These are phyloP conservation scores for Dictyostelium firmibasis DNA, from an alignment of 78 protist species.

Conservation along the genomic window DNA sequence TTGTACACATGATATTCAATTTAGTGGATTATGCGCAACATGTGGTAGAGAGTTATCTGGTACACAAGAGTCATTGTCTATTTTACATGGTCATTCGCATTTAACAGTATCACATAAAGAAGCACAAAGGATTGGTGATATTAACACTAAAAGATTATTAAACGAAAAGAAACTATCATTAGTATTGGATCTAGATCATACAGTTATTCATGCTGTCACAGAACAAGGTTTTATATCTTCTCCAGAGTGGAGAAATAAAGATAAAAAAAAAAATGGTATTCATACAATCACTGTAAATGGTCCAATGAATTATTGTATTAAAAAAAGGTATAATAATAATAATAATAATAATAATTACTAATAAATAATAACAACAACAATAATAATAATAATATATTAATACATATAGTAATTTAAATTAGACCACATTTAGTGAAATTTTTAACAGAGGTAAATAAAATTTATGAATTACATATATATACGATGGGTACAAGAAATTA, in stretches of 20 bases:
- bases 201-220: conserved; percentile 69
- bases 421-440: conserved; percentile 62
- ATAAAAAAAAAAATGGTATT: conserved; percentile 8
- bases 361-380: not conserved
- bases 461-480: conserved; percentile 70
- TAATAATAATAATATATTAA: not conserved
- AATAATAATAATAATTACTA: not conserved
- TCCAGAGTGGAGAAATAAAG: conserved; percentile 23
- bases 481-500: conserved; percentile 79
- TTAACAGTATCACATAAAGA: conserved; percentile 46
- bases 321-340: conserved; percentile 3
- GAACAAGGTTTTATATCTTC: conserved; percentile 25
- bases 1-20: conserved; percentile 65
- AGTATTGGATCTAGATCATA: conserved; percentile 71
- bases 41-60: conserved; percentile 63
- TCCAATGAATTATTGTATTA: conserved; percentile 33
- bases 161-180: conserved; percentile 29
- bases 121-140: conserved; percentile 44
- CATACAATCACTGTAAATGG: conserved; percentile 23
- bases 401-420: not conserved
- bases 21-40: conserved; percentile 56
- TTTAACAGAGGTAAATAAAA: conserved; percentile 4
- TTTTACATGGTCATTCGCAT: conserved; percentile 41
- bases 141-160: conserved; percentile 37
- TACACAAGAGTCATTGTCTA: not conserved